A percentile compares a stretch with the other conserved stretches of the same genome.
These are phyloP conservation scores for Dalbergia oliveri DNA, from an alignment of 306 rosid genomes.

Conservation along the genomic window DNA sequence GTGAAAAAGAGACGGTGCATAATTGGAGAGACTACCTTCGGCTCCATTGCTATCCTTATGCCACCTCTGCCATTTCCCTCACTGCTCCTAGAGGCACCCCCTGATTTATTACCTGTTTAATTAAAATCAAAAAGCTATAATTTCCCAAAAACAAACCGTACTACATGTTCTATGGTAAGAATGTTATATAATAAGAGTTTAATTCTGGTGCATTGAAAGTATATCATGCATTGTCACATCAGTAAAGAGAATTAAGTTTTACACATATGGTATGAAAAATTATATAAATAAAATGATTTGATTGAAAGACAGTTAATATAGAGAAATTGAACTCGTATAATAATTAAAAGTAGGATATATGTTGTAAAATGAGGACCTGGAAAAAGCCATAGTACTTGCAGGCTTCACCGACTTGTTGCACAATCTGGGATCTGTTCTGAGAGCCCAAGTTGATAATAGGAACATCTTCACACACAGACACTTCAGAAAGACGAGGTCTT, in stretches of 20 bases:
- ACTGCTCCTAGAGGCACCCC: constrained; percentile 68
- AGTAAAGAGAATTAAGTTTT: too few relatives aligned
- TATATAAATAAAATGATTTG: too few relatives aligned
- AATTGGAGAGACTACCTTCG: constrained; percentile 49
- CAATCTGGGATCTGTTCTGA: constrained; percentile 40
- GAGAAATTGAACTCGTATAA: too few relatives aligned
- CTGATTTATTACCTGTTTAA: constrained; percentile 71
- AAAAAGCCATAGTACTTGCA: constrained; percentile 81
- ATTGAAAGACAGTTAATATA: too few relatives aligned
- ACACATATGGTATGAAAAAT: too few relatives aligned
- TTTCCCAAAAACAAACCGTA: background rate
- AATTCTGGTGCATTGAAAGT: too few relatives aligned
- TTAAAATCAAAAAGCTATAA: background rate
- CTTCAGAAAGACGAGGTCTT: constrained; percentile 73
- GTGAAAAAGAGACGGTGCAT: constrained; percentile 75
- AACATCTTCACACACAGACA: constrained; percentile 65
- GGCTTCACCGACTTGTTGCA: constrained; percentile 64
- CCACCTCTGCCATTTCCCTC: constrained; percentile 61
- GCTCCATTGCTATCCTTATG: constrained; percentile 86
- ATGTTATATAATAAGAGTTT: too few relatives aligned
- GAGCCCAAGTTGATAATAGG: constrained; percentile 78
- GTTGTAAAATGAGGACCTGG: constrained; percentile 61
- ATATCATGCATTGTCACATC: too few relatives aligned
- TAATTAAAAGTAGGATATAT: background rate
- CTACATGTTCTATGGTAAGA: background rate